phyloP scores from a whole-genome alignment of 345 rosid genomes.

The Luvunga scandens region DNA sequence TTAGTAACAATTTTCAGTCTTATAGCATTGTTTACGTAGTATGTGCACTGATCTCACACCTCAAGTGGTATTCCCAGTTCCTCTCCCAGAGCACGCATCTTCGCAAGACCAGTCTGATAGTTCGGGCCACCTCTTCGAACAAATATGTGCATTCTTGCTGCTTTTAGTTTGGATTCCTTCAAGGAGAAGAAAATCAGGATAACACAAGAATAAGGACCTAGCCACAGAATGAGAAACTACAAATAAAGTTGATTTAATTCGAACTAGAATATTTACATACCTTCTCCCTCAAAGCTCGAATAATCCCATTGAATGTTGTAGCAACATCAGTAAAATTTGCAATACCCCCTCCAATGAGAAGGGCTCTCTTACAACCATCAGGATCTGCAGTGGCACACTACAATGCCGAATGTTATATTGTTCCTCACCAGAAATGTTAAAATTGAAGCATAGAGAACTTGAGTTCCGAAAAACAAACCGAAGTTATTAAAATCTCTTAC shows the following conservation, averaged over 20 bases:
- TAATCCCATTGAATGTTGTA: constrained; percentile 91
- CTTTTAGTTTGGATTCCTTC: constrained; percentile 85
- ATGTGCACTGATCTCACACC: constrained; percentile 37
- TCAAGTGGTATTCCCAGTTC: constrained; percentile 85
- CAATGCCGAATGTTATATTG: background rate
- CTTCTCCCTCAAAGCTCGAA: constrained; percentile 89
- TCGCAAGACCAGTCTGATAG: constrained; percentile 83
- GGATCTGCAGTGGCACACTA: constrained; percentile 95
- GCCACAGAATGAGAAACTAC: background rate
- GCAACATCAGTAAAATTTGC: constrained; percentile 98
- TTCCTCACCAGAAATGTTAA: constrained; percentile 2
- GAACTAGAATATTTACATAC: constrained; percentile 27
- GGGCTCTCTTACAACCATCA: constrained; percentile 90
- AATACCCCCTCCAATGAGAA: constrained; percentile 94
- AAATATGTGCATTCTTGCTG: constrained; percentile 89
- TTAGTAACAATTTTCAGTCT: background rate
- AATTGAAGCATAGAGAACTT: background rate
- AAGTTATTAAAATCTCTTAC: constrained; percentile 41
- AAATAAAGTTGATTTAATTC: background rate
- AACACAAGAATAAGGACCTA: background rate
- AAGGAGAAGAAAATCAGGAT: background rate
- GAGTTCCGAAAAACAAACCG: background rate
- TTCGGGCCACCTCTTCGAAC: constrained; percentile 97
- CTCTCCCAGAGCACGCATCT: constrained; percentile 81
- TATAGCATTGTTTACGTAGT: background rate